Evolutionary conservation across 352 stramenopile species (phyloP).

Genomic region (Globisporangium acanthophoron): DNA sequence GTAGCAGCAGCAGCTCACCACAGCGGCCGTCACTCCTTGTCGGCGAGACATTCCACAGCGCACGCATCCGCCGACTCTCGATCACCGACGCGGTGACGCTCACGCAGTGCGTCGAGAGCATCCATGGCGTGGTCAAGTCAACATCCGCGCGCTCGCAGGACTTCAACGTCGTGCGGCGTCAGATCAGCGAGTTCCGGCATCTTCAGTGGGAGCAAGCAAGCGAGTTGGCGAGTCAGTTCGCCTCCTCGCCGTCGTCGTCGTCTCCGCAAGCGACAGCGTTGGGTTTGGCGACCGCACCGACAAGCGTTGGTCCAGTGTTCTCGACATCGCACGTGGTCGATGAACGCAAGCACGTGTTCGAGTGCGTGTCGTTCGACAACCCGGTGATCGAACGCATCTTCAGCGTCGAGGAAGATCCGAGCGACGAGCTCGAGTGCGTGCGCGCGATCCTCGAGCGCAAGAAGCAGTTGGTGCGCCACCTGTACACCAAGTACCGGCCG

Average conservation of each 20-base stretch:
- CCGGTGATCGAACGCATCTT: slow-evolving; percentile 48
- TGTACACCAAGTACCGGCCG: slow-evolving; percentile 45
- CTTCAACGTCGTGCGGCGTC: slow-evolving; percentile 26
- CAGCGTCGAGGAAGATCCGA: slow-evolving; percentile 45
- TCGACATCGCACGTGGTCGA: slow-evolving; percentile 15
- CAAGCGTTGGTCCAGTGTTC: not conserved
- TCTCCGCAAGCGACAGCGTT: not conserved
- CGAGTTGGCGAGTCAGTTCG: slow-evolving; percentile 42
- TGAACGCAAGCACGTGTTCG: slow-evolving; percentile 41
- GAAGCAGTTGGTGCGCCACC: slow-evolving; percentile 39
- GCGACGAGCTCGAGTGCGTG: slow-evolving; percentile 39
- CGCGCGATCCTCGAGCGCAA: slow-evolving; percentile 42
- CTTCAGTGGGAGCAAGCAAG: slow-evolving; percentile 50
- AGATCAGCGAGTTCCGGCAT: slow-evolving; percentile 27
- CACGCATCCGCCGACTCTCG: slow-evolving; percentile 32
- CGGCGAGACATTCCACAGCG: slow-evolving; percentile 34
- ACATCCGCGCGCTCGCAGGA: slow-evolving; percentile 24
- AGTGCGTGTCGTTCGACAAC: slow-evolving; percentile 59
- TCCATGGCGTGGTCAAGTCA: slow-evolving; percentile 27
- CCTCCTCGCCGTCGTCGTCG: not conserved
- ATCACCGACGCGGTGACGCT: slow-evolving; percentile 21
- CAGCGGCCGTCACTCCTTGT: slow-evolving; percentile 15
- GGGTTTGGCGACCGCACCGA: not conserved
- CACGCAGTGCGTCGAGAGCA: slow-evolving; percentile 24
- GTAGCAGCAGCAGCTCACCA: not conserved